Evolutionary conservation across 768 basidiomycete genomes (phyloP).

Genomic region (Psilocybe cyanescens): DNA sequence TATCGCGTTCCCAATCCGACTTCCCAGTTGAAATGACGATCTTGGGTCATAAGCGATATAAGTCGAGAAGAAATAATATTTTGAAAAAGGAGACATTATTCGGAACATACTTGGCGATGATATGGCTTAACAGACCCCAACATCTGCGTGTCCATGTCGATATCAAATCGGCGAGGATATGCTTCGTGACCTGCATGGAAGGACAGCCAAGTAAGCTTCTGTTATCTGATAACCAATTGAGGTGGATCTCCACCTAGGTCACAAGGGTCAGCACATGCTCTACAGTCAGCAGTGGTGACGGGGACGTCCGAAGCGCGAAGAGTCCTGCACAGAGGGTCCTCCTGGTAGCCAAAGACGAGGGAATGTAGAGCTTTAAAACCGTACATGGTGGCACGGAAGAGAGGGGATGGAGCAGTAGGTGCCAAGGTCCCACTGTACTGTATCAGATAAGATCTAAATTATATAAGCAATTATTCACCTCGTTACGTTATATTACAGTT

Average conservation of each 20-base stretch:
- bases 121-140: slow-evolving; percentile 88
- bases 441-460: slow-evolving; percentile 35
- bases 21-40: slow-evolving; percentile 90
- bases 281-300: slow-evolving; percentile 68
- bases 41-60: slow-evolving; percentile 37
- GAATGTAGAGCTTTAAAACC: slow-evolving; percentile 42
- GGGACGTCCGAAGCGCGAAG: slow-evolving; percentile 67
- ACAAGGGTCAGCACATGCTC: slow-evolving; percentile 77
- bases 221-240: slow-evolving; percentile 33
- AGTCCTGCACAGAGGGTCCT: slow-evolving; percentile 46
- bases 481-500: not conserved
- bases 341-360: slow-evolving; percentile 42
- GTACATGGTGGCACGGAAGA: slow-evolving; percentile 36
- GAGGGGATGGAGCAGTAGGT: slow-evolving; percentile 12
- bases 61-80: not conserved
- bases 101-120: slow-evolving; percentile 65
- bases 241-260: slow-evolving; percentile 54
- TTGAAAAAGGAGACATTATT: not conserved
- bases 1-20: slow-evolving; percentile 84
- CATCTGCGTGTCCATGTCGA: slow-evolving; percentile 83
- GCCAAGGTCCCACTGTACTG: not conserved
- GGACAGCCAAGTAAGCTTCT: slow-evolving; percentile 19
- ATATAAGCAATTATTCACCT: slow-evolving; percentile 16
- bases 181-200: slow-evolving; percentile 64
- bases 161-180: slow-evolving; percentile 71